phyloP scores from a whole-genome alignment of 768 basidiomycete species.

The Plicaturopsis crispa region DNA sequence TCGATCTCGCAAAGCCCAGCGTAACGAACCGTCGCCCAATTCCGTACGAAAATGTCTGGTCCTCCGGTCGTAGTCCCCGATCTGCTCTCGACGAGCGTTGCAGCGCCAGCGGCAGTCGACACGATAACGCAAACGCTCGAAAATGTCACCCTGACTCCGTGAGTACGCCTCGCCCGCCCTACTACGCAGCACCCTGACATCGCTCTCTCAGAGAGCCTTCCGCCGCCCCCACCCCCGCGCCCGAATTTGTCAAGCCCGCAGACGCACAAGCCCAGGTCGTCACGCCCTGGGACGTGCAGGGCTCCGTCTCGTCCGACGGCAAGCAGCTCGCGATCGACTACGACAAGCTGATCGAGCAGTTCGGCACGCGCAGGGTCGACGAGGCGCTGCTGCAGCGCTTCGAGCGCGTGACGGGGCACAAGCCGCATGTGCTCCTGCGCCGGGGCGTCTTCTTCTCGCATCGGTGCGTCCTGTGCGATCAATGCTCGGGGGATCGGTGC shows the following conservation, averaged over 20 bases:
- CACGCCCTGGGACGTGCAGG: constrained; percentile 98
- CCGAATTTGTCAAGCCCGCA: constrained; percentile 21
- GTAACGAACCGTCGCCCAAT: too few species aligned
- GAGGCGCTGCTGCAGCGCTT: constrained; percentile 76
- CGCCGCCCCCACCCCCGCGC: neutral
- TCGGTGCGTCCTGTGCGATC: constrained; percentile 45
- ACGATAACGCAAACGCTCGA: neutral
- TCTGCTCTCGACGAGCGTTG: too few species aligned
- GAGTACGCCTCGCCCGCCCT: neutral
- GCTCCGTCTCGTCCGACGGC: constrained; percentile 80
- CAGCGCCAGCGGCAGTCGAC: neutral
- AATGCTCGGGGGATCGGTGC: neutral
- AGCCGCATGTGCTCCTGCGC: constrained; percentile 82
- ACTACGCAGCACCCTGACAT: too few species aligned
- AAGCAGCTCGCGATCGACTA: constrained; percentile 94
- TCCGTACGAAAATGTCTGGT: neutral
- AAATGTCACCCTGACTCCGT: neutral
- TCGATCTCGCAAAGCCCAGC: too few species aligned
- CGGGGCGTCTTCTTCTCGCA: constrained; percentile 98
- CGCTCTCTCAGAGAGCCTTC: neutral
- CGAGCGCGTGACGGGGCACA: constrained; percentile 81
- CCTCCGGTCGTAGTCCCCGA: too few species aligned
- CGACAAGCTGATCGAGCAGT: constrained; percentile 89
- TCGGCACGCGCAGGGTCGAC: constrained; percentile 84
- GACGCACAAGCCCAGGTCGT: constrained; percentile 64